A percentile compares a stretch with the other conserved stretches of the same genome.
These are phyloP conservation scores for Mortierella sp. DNA, from an alignment of 371 early-diverging fungal species.

Conservation along the genomic window DNA sequence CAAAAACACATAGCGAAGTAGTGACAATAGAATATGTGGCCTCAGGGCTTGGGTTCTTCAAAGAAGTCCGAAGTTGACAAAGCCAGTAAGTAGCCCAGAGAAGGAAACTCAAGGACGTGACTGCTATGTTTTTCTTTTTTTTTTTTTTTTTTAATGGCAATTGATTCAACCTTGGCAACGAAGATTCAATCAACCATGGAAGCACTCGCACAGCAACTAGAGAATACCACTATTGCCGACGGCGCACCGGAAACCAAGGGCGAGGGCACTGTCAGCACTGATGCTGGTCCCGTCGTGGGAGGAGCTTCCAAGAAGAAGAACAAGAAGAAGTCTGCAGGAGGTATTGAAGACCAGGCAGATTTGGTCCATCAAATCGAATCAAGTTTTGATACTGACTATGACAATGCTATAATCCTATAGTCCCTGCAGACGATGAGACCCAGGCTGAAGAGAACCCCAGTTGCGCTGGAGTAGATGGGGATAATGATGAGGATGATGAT, in stretches of 20 bases:
- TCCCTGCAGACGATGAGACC: background rate
- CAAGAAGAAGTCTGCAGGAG: conserved; percentile 13
- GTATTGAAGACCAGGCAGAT: too few relatives aligned
- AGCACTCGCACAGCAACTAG: conserved; percentile 27
- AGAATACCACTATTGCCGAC: conserved; percentile 13
- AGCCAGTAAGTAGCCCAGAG: too few relatives aligned
- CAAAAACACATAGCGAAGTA: background rate
- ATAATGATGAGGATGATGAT: conserved; percentile 31
- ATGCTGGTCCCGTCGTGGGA: background rate
- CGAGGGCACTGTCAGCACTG: background rate
- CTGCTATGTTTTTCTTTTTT: background rate
- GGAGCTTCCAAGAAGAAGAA: conserved; percentile 10
- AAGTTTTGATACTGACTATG: background rate
- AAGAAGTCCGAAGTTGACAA: background rate
- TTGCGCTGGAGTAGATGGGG: conserved; percentile 17
- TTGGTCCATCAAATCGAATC: too few relatives aligned
- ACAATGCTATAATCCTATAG: background rate
- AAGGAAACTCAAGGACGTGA: background rate
- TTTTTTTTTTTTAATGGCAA: background rate
- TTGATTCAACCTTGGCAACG: background rate
- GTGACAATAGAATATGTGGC: background rate
- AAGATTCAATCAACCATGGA: conserved; percentile 22
- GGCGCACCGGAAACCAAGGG: conserved; percentile 3
- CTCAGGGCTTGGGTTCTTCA: background rate
- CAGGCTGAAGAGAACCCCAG: conserved; percentile 6